Conservation (phyloP, 306 rosid species). For the Corylus americana region DNA sequence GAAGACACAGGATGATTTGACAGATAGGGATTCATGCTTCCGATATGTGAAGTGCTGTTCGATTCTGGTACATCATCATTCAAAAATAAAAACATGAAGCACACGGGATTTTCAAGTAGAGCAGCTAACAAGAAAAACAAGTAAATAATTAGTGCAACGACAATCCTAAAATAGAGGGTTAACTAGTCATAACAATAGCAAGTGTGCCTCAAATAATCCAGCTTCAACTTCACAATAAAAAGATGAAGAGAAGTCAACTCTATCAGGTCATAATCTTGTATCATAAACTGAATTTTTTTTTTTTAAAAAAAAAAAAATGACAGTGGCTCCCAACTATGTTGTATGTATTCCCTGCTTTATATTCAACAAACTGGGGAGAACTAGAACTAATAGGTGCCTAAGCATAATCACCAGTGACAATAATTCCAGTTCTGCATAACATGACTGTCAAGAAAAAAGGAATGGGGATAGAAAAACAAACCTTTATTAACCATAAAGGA, state of each 20-base stretch:
- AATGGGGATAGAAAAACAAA: slow-evolving; percentile 29
- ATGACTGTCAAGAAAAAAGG: not conserved
- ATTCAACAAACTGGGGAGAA: not conserved
- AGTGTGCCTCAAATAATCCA: slow-evolving; percentile 10
- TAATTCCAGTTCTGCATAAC: slow-evolving; percentile 10
- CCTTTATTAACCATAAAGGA: slow-evolving; percentile 70
- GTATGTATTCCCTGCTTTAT: not conserved
- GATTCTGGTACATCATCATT: slow-evolving; percentile 57
- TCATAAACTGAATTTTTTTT: not conserved
- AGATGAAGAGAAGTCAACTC: slow-evolving; percentile 21
- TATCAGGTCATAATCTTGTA: not conserved
- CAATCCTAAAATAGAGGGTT: slow-evolving; percentile 10
- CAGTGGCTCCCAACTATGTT: not conserved
- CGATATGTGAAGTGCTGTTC: slow-evolving; percentile 47
- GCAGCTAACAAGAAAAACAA: slow-evolving; percentile 13
- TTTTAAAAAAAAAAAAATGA: not conserved
- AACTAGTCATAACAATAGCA: not conserved
- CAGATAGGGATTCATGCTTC: slow-evolving; percentile 39
- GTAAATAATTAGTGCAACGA: slow-evolving; percentile 9
- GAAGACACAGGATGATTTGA: slow-evolving; percentile 32
- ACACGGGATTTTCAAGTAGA: slow-evolving; percentile 18
- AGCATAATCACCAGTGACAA: slow-evolving; percentile 4
- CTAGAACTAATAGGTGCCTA: not conserved
- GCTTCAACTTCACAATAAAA: slow-evolving; percentile 15
- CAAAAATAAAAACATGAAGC: slow-evolving; percentile 35